A percentile compares a stretch with the other conserved stretches of the same genome.
These are phyloP conservation scores for Amanita muscaria DNA, from an alignment of 768 basidiomycete species.

Conservation along the genomic window DNA sequence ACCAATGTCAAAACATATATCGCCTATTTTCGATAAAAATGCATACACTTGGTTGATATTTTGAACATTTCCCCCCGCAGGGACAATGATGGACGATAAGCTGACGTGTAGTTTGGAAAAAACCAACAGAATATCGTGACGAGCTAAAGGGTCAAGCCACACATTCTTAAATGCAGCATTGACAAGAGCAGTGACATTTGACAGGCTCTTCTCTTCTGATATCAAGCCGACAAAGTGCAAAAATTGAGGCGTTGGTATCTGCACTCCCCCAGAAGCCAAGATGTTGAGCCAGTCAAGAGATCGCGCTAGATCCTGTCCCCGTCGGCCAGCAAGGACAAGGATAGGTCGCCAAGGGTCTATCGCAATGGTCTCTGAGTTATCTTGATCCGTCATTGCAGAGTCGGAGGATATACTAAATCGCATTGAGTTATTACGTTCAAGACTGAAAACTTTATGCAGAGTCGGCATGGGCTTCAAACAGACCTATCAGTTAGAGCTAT, in stretches of 20 bases:
- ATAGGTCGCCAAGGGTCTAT: conserved; percentile 52
- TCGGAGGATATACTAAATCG: conserved; percentile 31
- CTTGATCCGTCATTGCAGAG: conserved; percentile 15
- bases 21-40: not conserved
- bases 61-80: conserved; percentile 23
- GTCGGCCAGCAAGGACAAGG: conserved; percentile 31
- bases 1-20: not conserved
- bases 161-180: conserved; percentile 45
- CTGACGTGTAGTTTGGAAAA: conserved; percentile 38
- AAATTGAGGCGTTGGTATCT: conserved; percentile 46
- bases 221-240: conserved; percentile 36
- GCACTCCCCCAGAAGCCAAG: conserved; percentile 56
- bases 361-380: conserved; percentile 19
- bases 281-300: conserved; percentile 53
- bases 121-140: conserved; percentile 46
- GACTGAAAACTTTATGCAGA: conserved; percentile 48
- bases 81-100: conserved; percentile 23
- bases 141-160: conserved; percentile 53
- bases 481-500: not conserved
- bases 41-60: conserved; percentile 28
- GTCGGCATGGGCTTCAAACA: conserved; percentile 38
- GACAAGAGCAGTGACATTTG: conserved; percentile 41
- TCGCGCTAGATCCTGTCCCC: conserved; percentile 32
- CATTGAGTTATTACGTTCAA: conserved; percentile 37
- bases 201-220: conserved; percentile 25